Evolutionary conservation across 2,329 filamentous ascomycete genomes (phyloP).

Genomic region (Waltergamsia citrina): DNA sequence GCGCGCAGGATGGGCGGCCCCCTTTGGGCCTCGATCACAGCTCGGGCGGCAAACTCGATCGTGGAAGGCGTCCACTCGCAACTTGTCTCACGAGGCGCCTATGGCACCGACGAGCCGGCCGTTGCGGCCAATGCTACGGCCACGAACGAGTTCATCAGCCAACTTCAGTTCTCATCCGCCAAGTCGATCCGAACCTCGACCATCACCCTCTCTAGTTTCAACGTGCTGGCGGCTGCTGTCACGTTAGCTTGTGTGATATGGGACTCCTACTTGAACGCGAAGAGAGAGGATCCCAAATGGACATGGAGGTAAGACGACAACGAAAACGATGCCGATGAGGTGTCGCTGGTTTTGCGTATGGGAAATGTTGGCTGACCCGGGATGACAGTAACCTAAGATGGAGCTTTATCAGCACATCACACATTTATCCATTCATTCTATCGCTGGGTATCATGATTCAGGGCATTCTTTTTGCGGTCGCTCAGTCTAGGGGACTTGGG

Average conservation of each 20-base stretch:
- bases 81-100: slow-evolving; percentile 4
- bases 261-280: slow-evolving; percentile 39
- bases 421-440: slow-evolving; percentile 46
- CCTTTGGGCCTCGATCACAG: neutral
- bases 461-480: slow-evolving; percentile 45
- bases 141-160: slow-evolving; percentile 36
- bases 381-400: neutral
- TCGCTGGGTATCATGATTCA: slow-evolving; percentile 49
- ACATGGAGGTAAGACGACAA: slow-evolving; percentile 27
- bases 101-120: slow-evolving; percentile 4
- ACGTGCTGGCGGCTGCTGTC: slow-evolving; percentile 46
- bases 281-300: slow-evolving; percentile 27
- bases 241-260: slow-evolving; percentile 47
- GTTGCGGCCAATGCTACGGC: slow-evolving; percentile 24
- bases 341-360: neutral
- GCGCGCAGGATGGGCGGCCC: neutral
- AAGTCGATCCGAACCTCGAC: slow-evolving; percentile 52
- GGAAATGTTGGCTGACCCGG: neutral
- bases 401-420: slow-evolving; percentile 21
- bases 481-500: slow-evolving; percentile 45
- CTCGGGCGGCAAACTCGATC: neutral
- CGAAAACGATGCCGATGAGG: no score
- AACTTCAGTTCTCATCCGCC: slow-evolving; percentile 40
- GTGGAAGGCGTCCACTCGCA: neutral
- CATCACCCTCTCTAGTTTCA: slow-evolving; percentile 52